Percentiles rank a stretch among this genome's conserved stretches.
phyloP scores from a whole-genome alignment of 768 basidiomycete species.

The Hericium alpestre region DNA sequence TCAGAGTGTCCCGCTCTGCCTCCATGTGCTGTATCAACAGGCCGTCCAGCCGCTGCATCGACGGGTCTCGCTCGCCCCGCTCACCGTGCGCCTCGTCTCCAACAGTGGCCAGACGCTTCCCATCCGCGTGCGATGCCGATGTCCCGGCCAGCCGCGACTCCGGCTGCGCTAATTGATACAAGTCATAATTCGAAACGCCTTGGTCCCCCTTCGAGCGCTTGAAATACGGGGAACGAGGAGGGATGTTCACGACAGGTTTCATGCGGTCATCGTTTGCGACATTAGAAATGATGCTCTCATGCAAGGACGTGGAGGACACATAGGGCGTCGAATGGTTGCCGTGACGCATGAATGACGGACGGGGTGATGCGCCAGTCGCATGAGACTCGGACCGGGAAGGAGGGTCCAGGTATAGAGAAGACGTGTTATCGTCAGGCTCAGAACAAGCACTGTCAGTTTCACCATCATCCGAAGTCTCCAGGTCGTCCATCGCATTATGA shows the following conservation, averaged over 20 bases:
- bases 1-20: constrained; percentile 70
- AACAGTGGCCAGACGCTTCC: constrained; percentile 15
- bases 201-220: constrained; percentile 9
- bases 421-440: constrained; percentile 25
- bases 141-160: neutral
- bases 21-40: constrained; percentile 77
- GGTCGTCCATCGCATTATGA: constrained; percentile 63
- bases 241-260: constrained; percentile 5
- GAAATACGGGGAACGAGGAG: constrained; percentile 10
- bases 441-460: neutral
- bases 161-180: constrained; percentile 3
- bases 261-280: constrained; percentile 5
- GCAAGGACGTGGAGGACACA: constrained; percentile 4
- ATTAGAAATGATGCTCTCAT: constrained; percentile 1
- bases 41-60: constrained; percentile 60
- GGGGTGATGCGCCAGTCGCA: constrained; percentile 1
- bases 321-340: constrained; percentile 7
- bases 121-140: constrained; percentile 4
- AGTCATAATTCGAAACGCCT: constrained; percentile 8
- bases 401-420: constrained; percentile 11
- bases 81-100: constrained; percentile 20
- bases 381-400: constrained; percentile 13
- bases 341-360: constrained; percentile 4
- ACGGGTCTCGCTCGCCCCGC: constrained; percentile 41
- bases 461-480: constrained; percentile 37